Percentiles rank a stretch among this genome's conserved stretches.
Conservation (phyloP, 2,329 filamentous ascomycete species). For the Tolypocladium cylindrosporum region DNA sequence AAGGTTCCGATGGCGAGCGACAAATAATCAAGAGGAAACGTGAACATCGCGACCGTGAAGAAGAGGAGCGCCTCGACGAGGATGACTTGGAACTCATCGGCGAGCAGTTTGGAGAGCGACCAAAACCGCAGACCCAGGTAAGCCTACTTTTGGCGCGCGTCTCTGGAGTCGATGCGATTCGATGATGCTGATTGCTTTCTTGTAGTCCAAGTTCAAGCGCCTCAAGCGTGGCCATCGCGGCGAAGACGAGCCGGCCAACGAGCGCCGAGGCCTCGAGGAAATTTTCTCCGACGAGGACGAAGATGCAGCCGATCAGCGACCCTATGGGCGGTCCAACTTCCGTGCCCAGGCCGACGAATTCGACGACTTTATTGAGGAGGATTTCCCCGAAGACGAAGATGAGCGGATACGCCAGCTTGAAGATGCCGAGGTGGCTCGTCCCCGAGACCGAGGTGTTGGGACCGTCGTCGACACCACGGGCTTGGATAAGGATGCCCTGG, state of each 20-base stretch:
- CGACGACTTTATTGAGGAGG: conserved; percentile 94
- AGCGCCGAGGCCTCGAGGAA: conserved; percentile 69
- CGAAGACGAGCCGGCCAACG: conserved; percentile 53
- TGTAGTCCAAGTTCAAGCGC: conserved; percentile 84
- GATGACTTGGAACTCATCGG: conserved; percentile 95
- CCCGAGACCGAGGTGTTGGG: conserved; percentile 59
- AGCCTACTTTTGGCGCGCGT: conserved; percentile 10
- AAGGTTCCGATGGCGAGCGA: conserved; percentile 44
- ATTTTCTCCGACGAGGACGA: conserved; percentile 97
- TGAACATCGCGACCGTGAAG: conserved; percentile 63
- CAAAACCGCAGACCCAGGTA: conserved; percentile 61
- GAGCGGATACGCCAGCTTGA: conserved; percentile 67
- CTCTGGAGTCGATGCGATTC: neutral
- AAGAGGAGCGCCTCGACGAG: conserved; percentile 85
- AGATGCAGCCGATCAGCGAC: conserved; percentile 46
- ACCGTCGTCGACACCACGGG: conserved; percentile 70
- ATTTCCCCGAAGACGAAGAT: conserved; percentile 80
- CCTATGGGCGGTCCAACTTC: conserved; percentile 40
- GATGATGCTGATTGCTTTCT: conserved; percentile 9
- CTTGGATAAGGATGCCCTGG: conserved; percentile 82
- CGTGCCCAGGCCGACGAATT: conserved; percentile 67
- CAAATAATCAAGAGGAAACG: conserved; percentile 62
- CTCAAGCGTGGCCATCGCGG: conserved; percentile 84
- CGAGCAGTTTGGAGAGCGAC: conserved; percentile 57
- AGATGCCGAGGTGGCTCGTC: conserved; percentile 80